Evolutionary conservation across 805 yeast species (phyloP).

Genomic region (Starmerella apicola): DNA sequence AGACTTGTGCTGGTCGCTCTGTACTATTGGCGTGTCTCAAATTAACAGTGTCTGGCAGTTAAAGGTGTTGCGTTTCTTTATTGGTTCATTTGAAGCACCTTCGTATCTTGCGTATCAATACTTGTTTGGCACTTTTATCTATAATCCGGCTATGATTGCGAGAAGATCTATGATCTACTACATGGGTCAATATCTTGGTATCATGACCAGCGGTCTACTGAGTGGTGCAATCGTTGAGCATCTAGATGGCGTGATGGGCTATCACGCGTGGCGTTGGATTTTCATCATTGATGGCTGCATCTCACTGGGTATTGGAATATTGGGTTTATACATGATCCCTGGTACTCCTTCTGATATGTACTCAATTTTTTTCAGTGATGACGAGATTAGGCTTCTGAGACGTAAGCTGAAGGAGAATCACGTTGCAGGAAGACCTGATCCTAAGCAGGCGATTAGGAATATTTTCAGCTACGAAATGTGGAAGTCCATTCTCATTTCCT

Average conservation of each 20-base stretch:
- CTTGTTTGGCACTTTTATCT: constrained; percentile 41
- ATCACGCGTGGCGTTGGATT: constrained; percentile 63
- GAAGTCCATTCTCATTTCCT: constrained; percentile 40
- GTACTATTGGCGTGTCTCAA: constrained; percentile 45
- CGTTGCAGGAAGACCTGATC: constrained; percentile 14
- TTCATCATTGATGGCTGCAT: constrained; percentile 54
- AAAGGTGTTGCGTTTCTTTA: constrained; percentile 50
- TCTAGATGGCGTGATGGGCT: constrained; percentile 40
- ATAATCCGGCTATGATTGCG: constrained; percentile 42
- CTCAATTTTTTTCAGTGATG: constrained; percentile 41
- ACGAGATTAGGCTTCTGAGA: constrained; percentile 44
- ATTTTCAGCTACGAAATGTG: constrained; percentile 37
- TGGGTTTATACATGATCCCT: constrained; percentile 46
- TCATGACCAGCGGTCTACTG: constrained; percentile 48
- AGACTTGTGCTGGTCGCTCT: constrained; percentile 57
- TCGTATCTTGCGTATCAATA: constrained; percentile 39
- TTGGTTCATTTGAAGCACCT: constrained; percentile 62
- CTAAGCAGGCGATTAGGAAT: constrained; percentile 14
- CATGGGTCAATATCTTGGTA: constrained; percentile 51
- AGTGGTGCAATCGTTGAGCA: constrained; percentile 42
- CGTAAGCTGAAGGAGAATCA: constrained; percentile 26
- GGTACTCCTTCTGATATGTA: constrained; percentile 53
- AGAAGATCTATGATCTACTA: constrained; percentile 52
- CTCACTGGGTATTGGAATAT: constrained; percentile 43
- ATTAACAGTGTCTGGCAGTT: constrained; percentile 40